Evolutionary conservation across 2,329 filamentous ascomycete species (phyloP), one percentile per base, ranked within the genome.

Genomic region (Claviceps sp.): DNA sequence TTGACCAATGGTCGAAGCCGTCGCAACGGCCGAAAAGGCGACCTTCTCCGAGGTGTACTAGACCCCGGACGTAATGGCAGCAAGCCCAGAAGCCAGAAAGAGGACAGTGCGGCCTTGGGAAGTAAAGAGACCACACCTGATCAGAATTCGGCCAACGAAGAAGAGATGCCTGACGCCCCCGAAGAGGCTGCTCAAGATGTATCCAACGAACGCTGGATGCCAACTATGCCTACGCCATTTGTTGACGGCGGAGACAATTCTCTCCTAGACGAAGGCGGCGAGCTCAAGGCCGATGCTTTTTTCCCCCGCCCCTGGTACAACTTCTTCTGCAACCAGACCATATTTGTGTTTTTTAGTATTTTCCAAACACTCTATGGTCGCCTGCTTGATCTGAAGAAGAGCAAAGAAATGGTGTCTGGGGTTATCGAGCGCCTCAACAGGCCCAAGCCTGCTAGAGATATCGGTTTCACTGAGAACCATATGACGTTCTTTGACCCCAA

Each of bases 341-440:
- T 98, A 54, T 95, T 89, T 64, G 90, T 93, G 68, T 97, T 98
- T 75, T 86, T 98, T 72, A 87, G 85, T 59, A 84, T 95, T 55
- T 93, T 98, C 65, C 82, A 95, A 63, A 86, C 85, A n/a, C 73
- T 98, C 5, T 97, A 95, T 69, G 81, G 83, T 61, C 83, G 93
- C 42, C 76, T 98, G 14, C 75, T 85, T 56, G 85, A 86, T 55
- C 81, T 97, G 66, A 97, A 97, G 71, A 76, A 84, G 54, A 84
- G 84, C 62, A 85, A 87, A 60, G 75, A 78, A 3, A 79, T 83
- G 45, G 90, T 94, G 10, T 75, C 80, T 47, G 78, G 82, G 59
- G 84, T 88, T 60, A 84, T 96, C 41, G 73, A 77, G 26, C 84
- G 88, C 19, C 81, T 88, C 45, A 84, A 81, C 63, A 76, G 81